Conservation (phyloP, 305 asterid species). For the Fraxinus sp. region DNA sequence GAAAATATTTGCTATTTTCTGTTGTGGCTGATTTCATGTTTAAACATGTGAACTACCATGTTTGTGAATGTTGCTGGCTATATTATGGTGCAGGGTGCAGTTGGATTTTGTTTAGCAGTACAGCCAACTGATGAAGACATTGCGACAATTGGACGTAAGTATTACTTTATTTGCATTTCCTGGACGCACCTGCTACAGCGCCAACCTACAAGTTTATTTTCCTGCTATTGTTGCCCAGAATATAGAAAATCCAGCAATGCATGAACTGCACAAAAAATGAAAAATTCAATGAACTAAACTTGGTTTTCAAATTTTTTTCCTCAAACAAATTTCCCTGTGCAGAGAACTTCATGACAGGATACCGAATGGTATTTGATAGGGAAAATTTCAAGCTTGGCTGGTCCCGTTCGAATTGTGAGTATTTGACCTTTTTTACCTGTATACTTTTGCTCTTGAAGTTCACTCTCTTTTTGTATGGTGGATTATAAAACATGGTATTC, state of each 20-base stretch:
- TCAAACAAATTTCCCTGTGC: slow-evolving; percentile 32
- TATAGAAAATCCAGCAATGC: slow-evolving; percentile 8
- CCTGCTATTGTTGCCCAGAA: slow-evolving; percentile 10
- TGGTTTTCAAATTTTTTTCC: slow-evolving; percentile 18
- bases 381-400: slow-evolving; percentile 73
- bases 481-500: slow-evolving; percentile 10
- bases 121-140: slow-evolving; percentile 48
- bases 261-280: neutral
- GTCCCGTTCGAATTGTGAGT: slow-evolving; percentile 74
- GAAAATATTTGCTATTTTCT: slow-evolving; percentile 5
- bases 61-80: slow-evolving; percentile 14
- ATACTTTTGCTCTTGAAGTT: slow-evolving; percentile 8
- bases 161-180: slow-evolving; percentile 18
- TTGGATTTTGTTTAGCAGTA: slow-evolving; percentile 84
- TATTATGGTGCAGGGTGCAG: slow-evolving; percentile 59
- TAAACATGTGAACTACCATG: slow-evolving; percentile 9
- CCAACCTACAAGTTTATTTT: slow-evolving; percentile 8
- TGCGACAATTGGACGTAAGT: slow-evolving; percentile 88
- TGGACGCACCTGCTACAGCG: slow-evolving; percentile 15
- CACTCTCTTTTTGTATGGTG: slow-evolving; percentile 9
- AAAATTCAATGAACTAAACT: neutral
- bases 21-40: slow-evolving; percentile 20
- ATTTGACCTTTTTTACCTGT: slow-evolving; percentile 20
- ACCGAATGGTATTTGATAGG: slow-evolving; percentile 72
- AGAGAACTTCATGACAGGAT: slow-evolving; percentile 87